Evolutionary conservation across 495 filamentous ascomycete species (phyloP).

Genomic region (Penicillium flavigenum): DNA sequence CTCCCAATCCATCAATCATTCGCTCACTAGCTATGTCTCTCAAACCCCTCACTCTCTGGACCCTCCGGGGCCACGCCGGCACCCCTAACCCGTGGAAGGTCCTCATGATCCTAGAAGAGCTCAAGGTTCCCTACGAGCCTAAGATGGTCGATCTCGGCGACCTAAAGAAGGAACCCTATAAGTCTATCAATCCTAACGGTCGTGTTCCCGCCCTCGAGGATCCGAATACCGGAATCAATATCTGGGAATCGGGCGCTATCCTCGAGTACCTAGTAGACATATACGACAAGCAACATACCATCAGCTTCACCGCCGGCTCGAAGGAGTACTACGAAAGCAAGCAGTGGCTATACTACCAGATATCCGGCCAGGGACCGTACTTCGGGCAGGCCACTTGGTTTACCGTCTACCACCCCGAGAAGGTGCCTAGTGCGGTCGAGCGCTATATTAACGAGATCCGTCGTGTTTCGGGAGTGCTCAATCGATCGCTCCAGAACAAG

Average conservation of each 20-base stretch:
- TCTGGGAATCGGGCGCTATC: conserved; percentile 77
- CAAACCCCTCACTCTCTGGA: conserved; percentile 36
- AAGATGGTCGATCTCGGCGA: conserved; percentile 46
- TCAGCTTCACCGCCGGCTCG: conserved; percentile 53
- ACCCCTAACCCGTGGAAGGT: conserved; percentile 66
- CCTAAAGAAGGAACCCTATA: conserved; percentile 57
- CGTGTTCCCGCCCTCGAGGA: conserved; percentile 63
- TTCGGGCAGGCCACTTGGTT: conserved; percentile 64
- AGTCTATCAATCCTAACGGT: conserved; percentile 69
- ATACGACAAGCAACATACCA: conserved; percentile 62
- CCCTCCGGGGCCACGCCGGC: conserved; percentile 44
- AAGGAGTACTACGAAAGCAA: conserved; percentile 53
- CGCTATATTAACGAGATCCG: conserved; percentile 61
- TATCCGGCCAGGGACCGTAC: conserved; percentile 67
- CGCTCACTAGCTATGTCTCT: conserved; percentile 32
- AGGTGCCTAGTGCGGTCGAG: conserved; percentile 55
- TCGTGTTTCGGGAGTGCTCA: conserved; percentile 59
- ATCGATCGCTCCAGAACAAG: conserved; percentile 49
- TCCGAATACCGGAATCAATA: conserved; percentile 61
- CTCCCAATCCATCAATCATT: too few species aligned
- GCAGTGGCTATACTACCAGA: conserved; percentile 69
- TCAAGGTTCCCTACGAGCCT: conserved; percentile 55
- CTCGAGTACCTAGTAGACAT: conserved; percentile 68
- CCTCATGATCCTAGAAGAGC: conserved; percentile 60
- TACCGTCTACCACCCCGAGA: conserved; percentile 52